phyloP scores from a whole-genome alignment of 208 protist genomes.

The Leishmania guyanensis region DNA sequence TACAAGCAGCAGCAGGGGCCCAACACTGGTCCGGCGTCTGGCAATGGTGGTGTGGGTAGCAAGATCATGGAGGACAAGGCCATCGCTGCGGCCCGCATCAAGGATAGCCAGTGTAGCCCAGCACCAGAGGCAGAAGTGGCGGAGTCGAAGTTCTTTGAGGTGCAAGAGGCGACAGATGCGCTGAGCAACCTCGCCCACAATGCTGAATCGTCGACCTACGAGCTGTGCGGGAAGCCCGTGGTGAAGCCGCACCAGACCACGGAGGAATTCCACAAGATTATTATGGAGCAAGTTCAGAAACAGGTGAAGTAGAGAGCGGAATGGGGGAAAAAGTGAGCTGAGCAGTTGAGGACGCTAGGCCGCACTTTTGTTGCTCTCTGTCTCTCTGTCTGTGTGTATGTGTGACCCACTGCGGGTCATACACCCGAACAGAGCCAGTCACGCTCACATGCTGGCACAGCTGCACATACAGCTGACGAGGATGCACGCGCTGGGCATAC shows the following conservation, averaged over 20 bases:
- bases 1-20: slow-evolving; percentile 43
- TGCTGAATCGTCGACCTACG: slow-evolving; percentile 33
- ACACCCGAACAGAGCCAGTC: background rate
- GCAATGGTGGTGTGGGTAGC: slow-evolving; percentile 23
- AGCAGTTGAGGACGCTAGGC: background rate
- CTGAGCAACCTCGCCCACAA: slow-evolving; percentile 87
- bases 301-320: slow-evolving; percentile 13
- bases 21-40: slow-evolving; percentile 15
- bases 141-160: slow-evolving; percentile 64
- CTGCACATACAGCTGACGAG: background rate
- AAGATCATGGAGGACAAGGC: slow-evolving; percentile 62
- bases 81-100: slow-evolving; percentile 45
- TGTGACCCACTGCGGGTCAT: background rate
- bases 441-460: background rate
- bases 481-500: background rate
- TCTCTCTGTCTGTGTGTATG: background rate
- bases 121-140: slow-evolving; percentile 43
- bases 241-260: slow-evolving; percentile 32
- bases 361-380: background rate
- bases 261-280: slow-evolving; percentile 42
- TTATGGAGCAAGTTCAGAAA: slow-evolving; percentile 43
- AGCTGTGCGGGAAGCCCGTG: slow-evolving; percentile 35
- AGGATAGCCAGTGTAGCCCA: slow-evolving; percentile 33
- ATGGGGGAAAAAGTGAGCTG: background rate
- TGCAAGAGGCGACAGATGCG: slow-evolving; percentile 81